phyloP scores from a whole-genome alignment of 306 rosid genomes.

The Cicer yamashitae region DNA sequence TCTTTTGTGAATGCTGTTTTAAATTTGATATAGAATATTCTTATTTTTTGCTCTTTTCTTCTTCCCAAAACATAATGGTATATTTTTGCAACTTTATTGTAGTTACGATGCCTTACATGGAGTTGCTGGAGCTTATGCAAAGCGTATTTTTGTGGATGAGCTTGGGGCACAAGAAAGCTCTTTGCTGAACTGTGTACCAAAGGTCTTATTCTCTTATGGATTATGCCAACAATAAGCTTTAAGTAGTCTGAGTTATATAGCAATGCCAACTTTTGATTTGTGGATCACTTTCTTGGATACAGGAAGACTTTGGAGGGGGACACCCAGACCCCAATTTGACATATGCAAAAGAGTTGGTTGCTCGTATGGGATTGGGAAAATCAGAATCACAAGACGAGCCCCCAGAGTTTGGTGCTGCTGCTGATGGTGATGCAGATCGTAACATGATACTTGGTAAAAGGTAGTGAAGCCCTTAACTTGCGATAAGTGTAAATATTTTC shows the following conservation, averaged over 20 bases:
- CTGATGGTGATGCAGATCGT: constrained; percentile 99
- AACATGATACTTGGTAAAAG: constrained; percentile 99
- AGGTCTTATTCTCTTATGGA: constrained; percentile 62
- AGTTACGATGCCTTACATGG: constrained; percentile 93
- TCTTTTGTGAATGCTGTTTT: constrained; percentile 38
- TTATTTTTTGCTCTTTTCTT: background rate
- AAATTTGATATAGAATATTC: constrained; percentile 33
- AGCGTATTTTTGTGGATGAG: constrained; percentile 91
- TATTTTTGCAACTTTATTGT: constrained; percentile 39
- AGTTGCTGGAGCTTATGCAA: constrained; percentile 97
- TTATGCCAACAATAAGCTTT: constrained; percentile 8
- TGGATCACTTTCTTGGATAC: constrained; percentile 49
- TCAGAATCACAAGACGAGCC: constrained; percentile 73
- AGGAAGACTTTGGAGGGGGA: constrained; percentile 99
- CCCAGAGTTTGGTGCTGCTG: constrained; percentile 99
- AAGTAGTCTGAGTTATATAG: constrained; percentile 24
- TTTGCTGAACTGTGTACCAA: constrained; percentile 86
- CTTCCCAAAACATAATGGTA: constrained; percentile 27
- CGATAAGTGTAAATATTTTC: constrained; percentile 30
- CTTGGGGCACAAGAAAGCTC: constrained; percentile 97
- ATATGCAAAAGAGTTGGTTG: constrained; percentile 97
- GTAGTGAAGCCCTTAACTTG: constrained; percentile 47
- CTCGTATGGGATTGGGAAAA: constrained; percentile 88
- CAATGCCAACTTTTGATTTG: constrained; percentile 34
- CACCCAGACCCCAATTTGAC: constrained; percentile 99